Conservation (phyloP, 1,284 basidiomycete species). For the Leccinum fuscescens region DNA sequence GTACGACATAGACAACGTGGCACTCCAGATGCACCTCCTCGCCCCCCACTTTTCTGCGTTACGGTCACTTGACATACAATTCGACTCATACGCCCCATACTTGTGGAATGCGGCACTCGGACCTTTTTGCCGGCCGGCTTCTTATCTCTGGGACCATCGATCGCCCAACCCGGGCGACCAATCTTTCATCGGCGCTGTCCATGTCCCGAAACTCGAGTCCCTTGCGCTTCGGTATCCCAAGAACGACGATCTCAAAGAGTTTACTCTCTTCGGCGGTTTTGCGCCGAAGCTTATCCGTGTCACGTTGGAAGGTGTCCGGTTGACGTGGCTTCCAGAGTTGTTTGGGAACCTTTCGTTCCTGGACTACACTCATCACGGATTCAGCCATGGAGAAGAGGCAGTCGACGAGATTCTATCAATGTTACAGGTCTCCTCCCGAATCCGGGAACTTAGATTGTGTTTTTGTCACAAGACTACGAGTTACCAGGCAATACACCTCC, state of each 20-base stretch:
- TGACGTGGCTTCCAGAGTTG: constrained; percentile 58
- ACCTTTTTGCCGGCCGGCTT: constrained; percentile 41
- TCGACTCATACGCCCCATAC: constrained; percentile 55
- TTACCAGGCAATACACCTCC: constrained; percentile 19
- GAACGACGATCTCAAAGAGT: constrained; percentile 68
- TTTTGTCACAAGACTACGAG: constrained; percentile 30
- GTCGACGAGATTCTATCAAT: constrained; percentile 48
- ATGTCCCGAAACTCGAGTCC: constrained; percentile 49
- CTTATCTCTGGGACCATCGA: constrained; percentile 27
- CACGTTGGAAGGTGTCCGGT: constrained; percentile 59
- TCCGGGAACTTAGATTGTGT: constrained; percentile 46
- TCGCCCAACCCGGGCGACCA: constrained; percentile 9
- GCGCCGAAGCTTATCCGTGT: constrained; percentile 54
- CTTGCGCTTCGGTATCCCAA: constrained; percentile 55
- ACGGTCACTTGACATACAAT: constrained; percentile 59
- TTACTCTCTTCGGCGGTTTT: constrained; percentile 58
- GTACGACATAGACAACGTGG: constrained; percentile 48
- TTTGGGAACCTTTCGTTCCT: constrained; percentile 59
- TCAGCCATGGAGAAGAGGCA: constrained; percentile 46
- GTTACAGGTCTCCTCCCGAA: constrained; percentile 43
- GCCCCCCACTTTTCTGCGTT: constrained; percentile 49
- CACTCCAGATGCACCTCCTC: constrained; percentile 58
- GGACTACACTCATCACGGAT: constrained; percentile 61
- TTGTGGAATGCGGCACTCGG: constrained; percentile 61
- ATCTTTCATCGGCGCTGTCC: constrained; percentile 8